A percentile compares a stretch with the other conserved stretches of the same genome.
These are phyloP conservation scores for Schwanniomyces etchellsii DNA, from an alignment of 1,139 yeast genomes.

Conservation along the genomic window DNA sequence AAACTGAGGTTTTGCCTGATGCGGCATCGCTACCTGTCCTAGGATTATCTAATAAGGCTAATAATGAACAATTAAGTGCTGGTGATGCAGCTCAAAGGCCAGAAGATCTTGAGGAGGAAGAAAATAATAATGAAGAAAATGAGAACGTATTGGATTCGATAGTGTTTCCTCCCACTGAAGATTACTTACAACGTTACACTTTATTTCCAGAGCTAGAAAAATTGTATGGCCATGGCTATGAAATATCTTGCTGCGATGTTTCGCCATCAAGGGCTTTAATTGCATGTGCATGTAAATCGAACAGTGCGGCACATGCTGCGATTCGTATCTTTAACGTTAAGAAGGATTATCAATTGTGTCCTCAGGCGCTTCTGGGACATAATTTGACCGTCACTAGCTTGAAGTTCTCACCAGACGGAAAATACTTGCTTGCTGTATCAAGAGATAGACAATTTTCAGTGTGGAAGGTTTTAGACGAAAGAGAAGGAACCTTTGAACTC, in stretches of 20 bases:
- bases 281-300: constrained; percentile 91
- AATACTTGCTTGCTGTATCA: constrained; percentile 70
- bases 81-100: constrained; percentile 32
- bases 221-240: constrained; percentile 96
- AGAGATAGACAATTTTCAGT: constrained; percentile 85
- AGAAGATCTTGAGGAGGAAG: constrained; percentile 32
- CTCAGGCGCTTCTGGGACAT: constrained; percentile 51
- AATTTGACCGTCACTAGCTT: constrained; percentile 80
- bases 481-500: constrained; percentile 34
- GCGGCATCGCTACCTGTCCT: constrained; percentile 89
- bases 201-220: constrained; percentile 95
- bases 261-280: constrained; percentile 60
- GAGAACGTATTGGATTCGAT: constrained; percentile 43
- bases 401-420: constrained; percentile 68
- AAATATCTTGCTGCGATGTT: constrained; percentile 73
- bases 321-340: constrained; percentile 65
- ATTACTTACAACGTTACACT: constrained; percentile 84
- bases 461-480: constrained; percentile 53
- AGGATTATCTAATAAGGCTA: constrained; percentile 91
- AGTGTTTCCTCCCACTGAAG: constrained; percentile 72
- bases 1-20: constrained; percentile 47
- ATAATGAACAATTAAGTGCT: constrained; percentile 41
- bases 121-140: constrained; percentile 30
- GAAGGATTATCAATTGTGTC: constrained; percentile 36
- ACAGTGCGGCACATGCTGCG: constrained; percentile 78